A percentile compares a stretch with the other conserved stretches of the same genome.
Conservation (phyloP, 2,329 filamentous ascomycete genomes). For the Pyricularia sp. region DNA sequence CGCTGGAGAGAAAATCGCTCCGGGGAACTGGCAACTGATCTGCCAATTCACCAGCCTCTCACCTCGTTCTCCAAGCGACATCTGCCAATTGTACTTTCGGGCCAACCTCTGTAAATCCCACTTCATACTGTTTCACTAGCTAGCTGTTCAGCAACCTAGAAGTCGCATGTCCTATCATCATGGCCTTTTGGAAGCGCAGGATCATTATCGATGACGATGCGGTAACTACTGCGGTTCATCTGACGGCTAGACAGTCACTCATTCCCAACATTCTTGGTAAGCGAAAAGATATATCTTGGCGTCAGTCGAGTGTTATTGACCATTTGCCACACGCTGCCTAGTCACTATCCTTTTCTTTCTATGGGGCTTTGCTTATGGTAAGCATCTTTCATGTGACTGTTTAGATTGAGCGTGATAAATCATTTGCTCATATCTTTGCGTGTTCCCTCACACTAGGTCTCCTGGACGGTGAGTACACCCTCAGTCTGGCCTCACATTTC, state of each 20-base stretch:
- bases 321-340: not conserved
- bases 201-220: slow-evolving; percentile 20
- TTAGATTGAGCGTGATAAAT: not conserved
- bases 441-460: slow-evolving; percentile 9
- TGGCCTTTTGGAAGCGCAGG: slow-evolving; percentile 18
- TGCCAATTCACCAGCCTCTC: not conserved
- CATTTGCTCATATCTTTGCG: not conserved
- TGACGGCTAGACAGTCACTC: slow-evolving; percentile 21
- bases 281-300: not conserved
- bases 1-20: not conserved
- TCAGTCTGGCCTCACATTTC: not conserved
- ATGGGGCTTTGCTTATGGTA: slow-evolving; percentile 21
- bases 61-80: not conserved
- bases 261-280: slow-evolving; percentile 16
- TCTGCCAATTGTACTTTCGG: not conserved
- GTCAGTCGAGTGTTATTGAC: not conserved
- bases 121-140: not conserved
- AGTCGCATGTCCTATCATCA: slow-evolving; percentile 1
- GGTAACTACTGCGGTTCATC: slow-evolving; percentile 17
- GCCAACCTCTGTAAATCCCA: not conserved
- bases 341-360: slow-evolving; percentile 23
- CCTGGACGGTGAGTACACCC: slow-evolving; percentile 15
- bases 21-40: not conserved
- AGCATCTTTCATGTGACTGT: no score
- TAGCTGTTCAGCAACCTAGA: not conserved